Percentiles rank a stretch among this genome's conserved stretches.
Evolutionary conservation across 176 grass and related monocot species (phyloP).

Genomic region (Hordeum marinum): DNA sequence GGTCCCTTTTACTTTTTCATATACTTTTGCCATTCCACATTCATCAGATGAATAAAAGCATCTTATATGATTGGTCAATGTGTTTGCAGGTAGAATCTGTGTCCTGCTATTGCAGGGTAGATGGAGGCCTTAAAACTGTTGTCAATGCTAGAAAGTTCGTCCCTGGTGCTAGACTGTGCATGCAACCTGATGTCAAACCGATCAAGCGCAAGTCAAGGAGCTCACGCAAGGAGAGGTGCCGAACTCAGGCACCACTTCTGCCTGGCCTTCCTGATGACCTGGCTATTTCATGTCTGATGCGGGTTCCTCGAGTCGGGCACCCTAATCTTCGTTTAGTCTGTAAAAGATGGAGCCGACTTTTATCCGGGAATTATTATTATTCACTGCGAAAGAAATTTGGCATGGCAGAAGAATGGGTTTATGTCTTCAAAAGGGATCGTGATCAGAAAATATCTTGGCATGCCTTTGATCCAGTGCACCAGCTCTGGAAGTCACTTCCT

Average conservation of each 20-base stretch:
- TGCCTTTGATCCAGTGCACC: constrained; percentile 80
- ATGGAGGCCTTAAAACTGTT: constrained; percentile 66
- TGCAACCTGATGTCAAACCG: constrained; percentile 73
- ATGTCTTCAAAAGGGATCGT: constrained; percentile 73
- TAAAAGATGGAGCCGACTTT: constrained; percentile 73
- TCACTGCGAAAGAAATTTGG: constrained; percentile 70
- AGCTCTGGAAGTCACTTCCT: constrained; percentile 77
- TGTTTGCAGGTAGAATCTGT: constrained; percentile 60
- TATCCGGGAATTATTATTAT: constrained; percentile 86
- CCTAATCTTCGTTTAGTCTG: constrained; percentile 65
- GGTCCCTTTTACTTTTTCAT: constrained; percentile 10
- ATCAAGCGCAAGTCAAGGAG: constrained; percentile 47
- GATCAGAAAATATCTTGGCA: constrained; percentile 88
- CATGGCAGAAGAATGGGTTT: constrained; percentile 88
- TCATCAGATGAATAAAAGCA: not conserved
- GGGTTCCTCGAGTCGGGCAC: constrained; percentile 63
- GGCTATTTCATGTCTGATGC: constrained; percentile 80
- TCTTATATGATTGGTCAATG: constrained; percentile 18
- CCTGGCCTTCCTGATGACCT: constrained; percentile 94
- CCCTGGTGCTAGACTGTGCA: constrained; percentile 53
- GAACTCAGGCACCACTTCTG: constrained; percentile 59
- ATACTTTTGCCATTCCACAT: not conserved
- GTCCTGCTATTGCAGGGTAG: constrained; percentile 59
- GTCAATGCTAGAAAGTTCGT: constrained; percentile 69
- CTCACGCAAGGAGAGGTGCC: constrained; percentile 59